Percentiles rank a stretch among this genome's conserved stretches.
Evolutionary conservation across 768 basidiomycete species (phyloP).

Genomic region (Coprinopsis cinerea): DNA sequence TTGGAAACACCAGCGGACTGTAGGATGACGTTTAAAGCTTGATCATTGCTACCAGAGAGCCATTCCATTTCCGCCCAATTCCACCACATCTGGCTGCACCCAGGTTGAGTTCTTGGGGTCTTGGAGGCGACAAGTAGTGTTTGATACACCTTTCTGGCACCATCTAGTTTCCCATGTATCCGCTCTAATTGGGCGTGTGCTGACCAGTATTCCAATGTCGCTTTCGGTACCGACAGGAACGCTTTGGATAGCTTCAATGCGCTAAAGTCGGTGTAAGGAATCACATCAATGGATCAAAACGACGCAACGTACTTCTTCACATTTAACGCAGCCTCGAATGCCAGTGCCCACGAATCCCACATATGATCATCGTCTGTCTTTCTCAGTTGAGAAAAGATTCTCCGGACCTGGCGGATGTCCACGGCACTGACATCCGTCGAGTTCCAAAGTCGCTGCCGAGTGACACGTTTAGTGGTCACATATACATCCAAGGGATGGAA

Average conservation of each 20-base stretch:
- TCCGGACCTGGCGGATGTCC: constrained; percentile 44
- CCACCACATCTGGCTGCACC: constrained; percentile 59
- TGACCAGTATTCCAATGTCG: constrained; percentile 64
- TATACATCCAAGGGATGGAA: constrained; percentile 48
- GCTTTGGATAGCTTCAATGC: constrained; percentile 64
- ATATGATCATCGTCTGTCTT: constrained; percentile 42
- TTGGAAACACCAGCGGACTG: constrained; percentile 50
- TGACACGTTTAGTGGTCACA: constrained; percentile 20
- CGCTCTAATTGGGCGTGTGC: constrained; percentile 72
- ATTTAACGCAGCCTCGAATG: constrained; percentile 59
- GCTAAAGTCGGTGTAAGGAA: constrained; percentile 19
- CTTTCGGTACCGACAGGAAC: constrained; percentile 48
- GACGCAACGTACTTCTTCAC: constrained; percentile 44
- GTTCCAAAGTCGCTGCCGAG: constrained; percentile 32
- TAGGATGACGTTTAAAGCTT: constrained; percentile 48
- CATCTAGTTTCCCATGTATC: constrained; percentile 54
- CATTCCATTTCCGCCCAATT: constrained; percentile 86
- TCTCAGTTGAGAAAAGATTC: constrained; percentile 54
- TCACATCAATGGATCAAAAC: constrained; percentile 2
- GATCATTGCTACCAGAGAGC: constrained; percentile 46
- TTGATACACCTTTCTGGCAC: constrained; percentile 75
- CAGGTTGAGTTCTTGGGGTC: constrained; percentile 26
- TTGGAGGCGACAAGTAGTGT: constrained; percentile 51
- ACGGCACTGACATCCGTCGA: constrained; percentile 45
- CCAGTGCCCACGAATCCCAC: constrained; percentile 63